Conservation (phyloP, 164 flowering plant species). For the Vitis labrusca region DNA sequence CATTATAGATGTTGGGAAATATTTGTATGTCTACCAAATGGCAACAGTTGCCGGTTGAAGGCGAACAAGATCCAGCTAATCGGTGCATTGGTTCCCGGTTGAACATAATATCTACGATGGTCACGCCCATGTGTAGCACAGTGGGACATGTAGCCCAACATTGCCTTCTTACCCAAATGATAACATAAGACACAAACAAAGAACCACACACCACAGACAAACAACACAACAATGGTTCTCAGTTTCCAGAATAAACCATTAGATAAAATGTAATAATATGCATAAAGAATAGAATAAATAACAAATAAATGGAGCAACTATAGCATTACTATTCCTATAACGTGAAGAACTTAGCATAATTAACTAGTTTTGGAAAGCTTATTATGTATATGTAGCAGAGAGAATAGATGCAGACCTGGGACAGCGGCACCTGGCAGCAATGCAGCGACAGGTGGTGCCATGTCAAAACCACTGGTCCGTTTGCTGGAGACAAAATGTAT, state of each 20-base stretch:
- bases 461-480: constrained; percentile 82
- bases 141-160: constrained; percentile 68
- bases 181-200: constrained; percentile 59
- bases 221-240: constrained; percentile 69
- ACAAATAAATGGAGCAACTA: neutral
- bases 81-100: constrained; percentile 58
- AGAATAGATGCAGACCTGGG: constrained; percentile 37
- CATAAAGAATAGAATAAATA: constrained; percentile 14
- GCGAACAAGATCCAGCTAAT: constrained; percentile 70
- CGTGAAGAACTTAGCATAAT: neutral
- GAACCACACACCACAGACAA: constrained; percentile 73
- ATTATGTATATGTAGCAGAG: constrained; percentile 1
- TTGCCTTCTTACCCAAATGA: constrained; percentile 74
- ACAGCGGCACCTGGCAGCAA: constrained; percentile 39
- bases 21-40: constrained; percentile 63
- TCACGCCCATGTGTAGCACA: constrained; percentile 55
- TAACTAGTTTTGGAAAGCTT: neutral
- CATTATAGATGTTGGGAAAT: constrained; percentile 52
- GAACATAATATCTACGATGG: constrained; percentile 54
- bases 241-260: constrained; percentile 47
- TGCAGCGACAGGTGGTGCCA: constrained; percentile 65
- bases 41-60: constrained; percentile 56
- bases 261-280: constrained; percentile 21
- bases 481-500: constrained; percentile 42
- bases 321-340: neutral